Evolutionary conservation across 2,329 filamentous ascomycete genomes (phyloP), one percentile per base, ranked within the genome.

Genomic region (Ilyonectria mors-panacis): DNA sequence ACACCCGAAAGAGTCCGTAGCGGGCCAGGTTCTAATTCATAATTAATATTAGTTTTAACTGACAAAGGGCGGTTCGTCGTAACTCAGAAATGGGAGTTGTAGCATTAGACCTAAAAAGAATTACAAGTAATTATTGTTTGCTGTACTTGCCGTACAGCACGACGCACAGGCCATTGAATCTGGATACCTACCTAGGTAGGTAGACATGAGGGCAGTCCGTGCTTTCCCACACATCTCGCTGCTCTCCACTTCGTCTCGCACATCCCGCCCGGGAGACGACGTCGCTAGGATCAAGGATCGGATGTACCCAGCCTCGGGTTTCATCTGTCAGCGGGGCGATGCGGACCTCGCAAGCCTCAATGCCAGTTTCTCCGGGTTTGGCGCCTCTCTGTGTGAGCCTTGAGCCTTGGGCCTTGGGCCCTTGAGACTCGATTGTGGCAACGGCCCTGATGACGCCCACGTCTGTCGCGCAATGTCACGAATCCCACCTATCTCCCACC

Each of bases 251-350:
- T 35, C n/a, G 39, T 42, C 39, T 42, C 39, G 15, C 39, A 42
- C 39, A 42, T 42, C 39, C 23, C 45, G 39, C 26, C 53, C 44
- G 51, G 51, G 51, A 50, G 51, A 57, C 53, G 33, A 50, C 53
- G 23, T 19, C 59, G 30, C 66, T 45, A 59, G 72, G 73, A 69
- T 74, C 72, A 74, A 64, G 73, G 73, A 66, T 73, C 30, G 21
- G 37, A 23, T 62, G 47, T 21, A 47, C 64, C 59, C 67, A 71
- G 61, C 69, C 45, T 67, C 58, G 67, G 56, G 74, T 76, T 76
- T 76, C 74, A 76, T 76, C 73, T 45, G 60, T 68, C 64, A 67
- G 65, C 66, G 61, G 61, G 67, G 69, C 62, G 54, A 48, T 54
- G 65, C 47, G 59, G 48, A 63, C 61, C 67, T 67, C 44, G 26